Percentiles rank a stretch among this genome's conserved stretches.
Evolutionary conservation across 2,329 filamentous ascomycete genomes (phyloP).

Genomic region (Ascocoryne sarcoides): DNA sequence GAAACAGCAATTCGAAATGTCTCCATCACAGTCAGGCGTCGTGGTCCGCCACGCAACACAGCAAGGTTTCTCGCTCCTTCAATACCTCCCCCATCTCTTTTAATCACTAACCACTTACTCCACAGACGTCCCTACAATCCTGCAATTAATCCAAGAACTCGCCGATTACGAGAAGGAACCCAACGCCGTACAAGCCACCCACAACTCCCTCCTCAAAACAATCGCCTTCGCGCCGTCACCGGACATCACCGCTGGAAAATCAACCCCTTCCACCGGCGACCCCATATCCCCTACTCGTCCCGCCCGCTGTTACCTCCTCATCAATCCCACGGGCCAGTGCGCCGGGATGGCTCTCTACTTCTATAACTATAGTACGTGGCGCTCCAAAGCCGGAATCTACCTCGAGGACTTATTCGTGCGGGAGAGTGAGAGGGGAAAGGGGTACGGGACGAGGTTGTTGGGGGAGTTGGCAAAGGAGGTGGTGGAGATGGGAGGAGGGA

Average conservation of each 20-base stretch:
- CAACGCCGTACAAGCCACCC: constrained; percentile 67
- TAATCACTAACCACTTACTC: constrained; percentile 5
- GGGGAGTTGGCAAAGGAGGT: constrained; percentile 73
- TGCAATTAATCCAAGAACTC: constrained; percentile 73
- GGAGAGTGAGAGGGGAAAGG: constrained; percentile 58
- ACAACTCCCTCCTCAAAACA: constrained; percentile 60
- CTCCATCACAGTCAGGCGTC: constrained; percentile 16
- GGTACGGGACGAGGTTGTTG: constrained; percentile 72
- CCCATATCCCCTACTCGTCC: constrained; percentile 49
- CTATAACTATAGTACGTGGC: constrained; percentile 94
- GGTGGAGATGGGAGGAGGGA: constrained; percentile 58
- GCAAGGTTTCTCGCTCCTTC: constrained; percentile 38
- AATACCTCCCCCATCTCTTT: constrained; percentile 1
- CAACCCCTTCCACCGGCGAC: constrained; percentile 37
- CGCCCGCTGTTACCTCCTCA: constrained; percentile 67
- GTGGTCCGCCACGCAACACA: constrained; percentile 49
- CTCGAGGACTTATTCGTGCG: constrained; percentile 89
- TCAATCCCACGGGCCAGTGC: constrained; percentile 35
- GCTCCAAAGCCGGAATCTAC: constrained; percentile 77
- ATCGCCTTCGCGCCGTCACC: constrained; percentile 62
- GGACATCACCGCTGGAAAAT: constrained; percentile 35
- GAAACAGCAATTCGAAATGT: constrained; percentile 9
- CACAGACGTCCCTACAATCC: constrained; percentile 72
- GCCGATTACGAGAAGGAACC: constrained; percentile 80
- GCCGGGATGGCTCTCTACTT: constrained; percentile 87